Base-by-base conservation (phyloP, 306 rosid species). In the Heteromeles arbutifolia region DNA sequence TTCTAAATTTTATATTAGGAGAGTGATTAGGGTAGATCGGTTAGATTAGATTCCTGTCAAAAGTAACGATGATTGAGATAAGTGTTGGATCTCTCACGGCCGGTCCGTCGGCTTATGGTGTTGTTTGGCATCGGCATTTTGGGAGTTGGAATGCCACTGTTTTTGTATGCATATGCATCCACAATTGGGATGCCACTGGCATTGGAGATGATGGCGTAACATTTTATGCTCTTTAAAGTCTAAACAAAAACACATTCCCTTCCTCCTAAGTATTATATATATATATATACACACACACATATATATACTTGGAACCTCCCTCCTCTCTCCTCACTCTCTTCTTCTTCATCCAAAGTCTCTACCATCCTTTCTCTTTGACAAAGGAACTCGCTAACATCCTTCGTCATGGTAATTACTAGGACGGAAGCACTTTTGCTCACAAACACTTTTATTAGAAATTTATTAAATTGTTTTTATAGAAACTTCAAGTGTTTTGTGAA, bases 1-100 rank as follows among this genome's bases (percentile, higher is more conserved):
- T 34, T 34, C 37, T 34, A 34, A 34, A 34, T 34, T 34, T 34
- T 34, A 34, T 6, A 34, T 34, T 34, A 34, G 39, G 8, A 34
- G 8, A 34, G 8, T 1, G 39, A 34, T 34, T 6, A 34, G 39
- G 39, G 39, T 34, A 34, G 39, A 34, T 34, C 39, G 39, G 39
- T 34, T 34, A n/a, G 41, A 29, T 22, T 19, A 3, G 39, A 56
- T 37, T 10, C 43, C 68, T 73, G 57, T 41, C 56, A 24, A 41
- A 11, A 41, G 67, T 18, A 6, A 57, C 17, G 4, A 13, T 4
- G 50, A 41, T 59, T 44, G 68, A 73, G 18, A 18, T 18, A 10
- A 14, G 54, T 56, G 67, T 22, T 15, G 76, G 65, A 72, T 54
- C 24, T 12, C 67, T 72, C 76, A 24, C 7, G 68, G 77, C 77